Conservation (phyloP, 192 early-diverging fungal species). For the Physocladia obscura region DNA sequence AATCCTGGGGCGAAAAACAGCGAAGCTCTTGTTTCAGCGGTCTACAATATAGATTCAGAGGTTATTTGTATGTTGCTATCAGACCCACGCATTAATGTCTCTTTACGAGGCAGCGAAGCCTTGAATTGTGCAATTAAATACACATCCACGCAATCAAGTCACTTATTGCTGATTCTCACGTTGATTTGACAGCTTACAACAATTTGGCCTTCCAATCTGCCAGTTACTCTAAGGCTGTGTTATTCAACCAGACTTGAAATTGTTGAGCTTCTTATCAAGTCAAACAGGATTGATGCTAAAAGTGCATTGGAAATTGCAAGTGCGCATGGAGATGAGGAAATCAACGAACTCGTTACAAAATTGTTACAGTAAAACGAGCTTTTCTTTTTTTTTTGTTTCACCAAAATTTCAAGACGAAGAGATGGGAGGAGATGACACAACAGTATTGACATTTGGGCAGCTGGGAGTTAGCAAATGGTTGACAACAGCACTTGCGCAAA, state of each 20-base stretch:
- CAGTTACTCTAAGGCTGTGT: no score
- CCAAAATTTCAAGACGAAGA: neutral
- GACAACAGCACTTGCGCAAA: slow-evolving; percentile 66
- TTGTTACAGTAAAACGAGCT: neutral
- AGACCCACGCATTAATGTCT: neutral
- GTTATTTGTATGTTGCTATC: neutral
- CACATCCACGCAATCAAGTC: neutral
- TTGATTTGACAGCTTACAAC: neutral
- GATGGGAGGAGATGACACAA: neutral
- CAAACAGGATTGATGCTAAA: neutral
- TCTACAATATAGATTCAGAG: neutral
- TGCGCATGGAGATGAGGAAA: no score
- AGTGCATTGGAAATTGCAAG: neutral
- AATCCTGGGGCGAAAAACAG: neutral
- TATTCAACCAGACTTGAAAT: neutral
- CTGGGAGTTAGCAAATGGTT: slow-evolving; percentile 85
- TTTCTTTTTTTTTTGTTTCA: neutral
- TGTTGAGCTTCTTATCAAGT: neutral
- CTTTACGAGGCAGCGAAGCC: neutral
- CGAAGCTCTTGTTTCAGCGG: neutral
- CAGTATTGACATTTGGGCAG: slow-evolving; percentile 59
- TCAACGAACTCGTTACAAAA: neutral
- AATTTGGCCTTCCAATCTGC: no score
- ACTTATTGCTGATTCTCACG: neutral
- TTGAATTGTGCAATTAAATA: neutral